A percentile compares a stretch with the other conserved stretches of the same genome.
Conservation (phyloP, 768 basidiomycete genomes). For the Agrocybe praecox region DNA sequence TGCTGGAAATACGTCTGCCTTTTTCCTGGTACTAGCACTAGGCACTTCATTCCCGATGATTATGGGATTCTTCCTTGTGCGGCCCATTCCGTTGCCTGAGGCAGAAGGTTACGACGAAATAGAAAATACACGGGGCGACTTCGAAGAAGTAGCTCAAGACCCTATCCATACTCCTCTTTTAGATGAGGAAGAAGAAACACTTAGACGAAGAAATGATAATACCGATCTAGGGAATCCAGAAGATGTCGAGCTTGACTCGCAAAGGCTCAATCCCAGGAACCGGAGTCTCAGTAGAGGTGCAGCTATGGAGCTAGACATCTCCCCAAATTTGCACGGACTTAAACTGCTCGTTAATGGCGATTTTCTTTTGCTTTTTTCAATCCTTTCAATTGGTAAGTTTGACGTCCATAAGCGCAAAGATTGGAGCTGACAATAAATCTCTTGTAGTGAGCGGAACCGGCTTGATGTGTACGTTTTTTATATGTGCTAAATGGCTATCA, state of each 20-base stretch:
- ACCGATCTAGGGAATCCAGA: background rate
- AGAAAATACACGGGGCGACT: slow-evolving; percentile 15
- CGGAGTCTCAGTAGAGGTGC: slow-evolving; percentile 24
- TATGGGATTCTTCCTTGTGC: slow-evolving; percentile 73
- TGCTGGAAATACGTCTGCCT: slow-evolving; percentile 76
- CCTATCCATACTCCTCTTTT: slow-evolving; percentile 21
- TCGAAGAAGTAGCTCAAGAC: slow-evolving; percentile 12
- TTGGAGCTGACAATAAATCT: slow-evolving; percentile 4
- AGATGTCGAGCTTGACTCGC: slow-evolving; percentile 17
- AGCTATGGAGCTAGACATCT: slow-evolving; percentile 23
- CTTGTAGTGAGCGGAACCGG: slow-evolving; percentile 71
- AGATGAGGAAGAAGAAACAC: slow-evolving; percentile 23
- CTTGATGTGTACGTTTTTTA: slow-evolving; percentile 69
- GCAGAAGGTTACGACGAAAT: slow-evolving; percentile 26
- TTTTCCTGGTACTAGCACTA: slow-evolving; percentile 73
- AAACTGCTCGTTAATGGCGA: slow-evolving; percentile 53
- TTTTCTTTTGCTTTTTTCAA: slow-evolving; percentile 65
- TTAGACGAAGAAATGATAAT: slow-evolving; percentile 14
- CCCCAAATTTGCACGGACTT: slow-evolving; percentile 56
- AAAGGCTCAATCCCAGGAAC: slow-evolving; percentile 5
- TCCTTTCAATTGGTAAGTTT: slow-evolving; percentile 59
- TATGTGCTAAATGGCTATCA: slow-evolving; percentile 23
- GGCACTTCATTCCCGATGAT: slow-evolving; percentile 84
- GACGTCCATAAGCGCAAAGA: background rate
- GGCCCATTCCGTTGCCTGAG: slow-evolving; percentile 62